Base-by-base conservation (phyloP, 2,329 filamentous ascomycete species). In the Fusarium coicis region DNA sequence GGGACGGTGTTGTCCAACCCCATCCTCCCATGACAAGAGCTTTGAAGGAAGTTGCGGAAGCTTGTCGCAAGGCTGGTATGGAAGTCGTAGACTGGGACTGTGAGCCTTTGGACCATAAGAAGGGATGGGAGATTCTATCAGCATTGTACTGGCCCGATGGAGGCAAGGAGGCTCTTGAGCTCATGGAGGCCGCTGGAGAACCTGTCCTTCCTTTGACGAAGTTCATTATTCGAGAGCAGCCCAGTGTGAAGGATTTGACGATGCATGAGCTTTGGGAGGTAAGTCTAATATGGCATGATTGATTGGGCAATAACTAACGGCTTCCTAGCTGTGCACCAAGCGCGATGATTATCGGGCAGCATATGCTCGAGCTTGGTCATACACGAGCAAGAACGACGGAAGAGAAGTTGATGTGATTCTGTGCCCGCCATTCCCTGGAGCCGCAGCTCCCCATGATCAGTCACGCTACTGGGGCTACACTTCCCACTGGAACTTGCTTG, bases 401-500 rank as follows among this genome's bases (percentile, higher is more conserved):
- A 46, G 57, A 56, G 75, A 79, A 47, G 85, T 91, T 14, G 91
- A 93, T 78, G 88, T 90, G 1, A 87, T 93, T 39, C 82, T 93
- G 2, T 90, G 87, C 62, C 91, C 91, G 0, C 87, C 84, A 1
- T 87, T 86, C 0, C 88, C 89, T 4, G n/a, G 87, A 85, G 80
- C 87, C 68, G 84, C 80, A 74, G 64, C 81, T 66, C 70, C 90
- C 70, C 79, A 89, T 71, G 80, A 81, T 8, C 74, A 79, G 15
- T 80, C 78, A 7, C 78, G 79, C 76, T 92, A 78, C 83, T 93
- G 90, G 90, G 87, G 86, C 3, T 93, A 93, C 73, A 92, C 90
- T 0, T 83, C 86, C 1, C 87, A 90, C 68, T 93, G 91, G 90
- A 93, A 93, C 77, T 75, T 93, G 46, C 85, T 93, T 4, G 91